Percentiles rank a stretch among this genome's conserved stretches.
These are phyloP conservation scores for Crithidia mellificae DNA, from an alignment of 208 protist genomes.

Conservation along the genomic window DNA sequence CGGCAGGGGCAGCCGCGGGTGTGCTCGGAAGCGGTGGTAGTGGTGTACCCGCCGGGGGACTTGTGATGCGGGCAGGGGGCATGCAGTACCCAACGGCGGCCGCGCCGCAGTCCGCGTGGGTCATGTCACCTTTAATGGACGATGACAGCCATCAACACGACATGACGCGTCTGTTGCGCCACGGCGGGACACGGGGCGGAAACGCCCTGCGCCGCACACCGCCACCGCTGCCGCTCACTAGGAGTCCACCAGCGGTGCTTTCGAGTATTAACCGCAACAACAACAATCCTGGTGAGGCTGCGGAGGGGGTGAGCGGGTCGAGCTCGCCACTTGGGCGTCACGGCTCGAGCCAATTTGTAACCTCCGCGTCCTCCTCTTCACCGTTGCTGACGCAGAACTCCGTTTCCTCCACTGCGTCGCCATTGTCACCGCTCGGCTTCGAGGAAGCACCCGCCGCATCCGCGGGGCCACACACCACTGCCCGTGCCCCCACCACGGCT, in stretches of 20 bases:
- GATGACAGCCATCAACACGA: not conserved
- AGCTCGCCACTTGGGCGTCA: no score
- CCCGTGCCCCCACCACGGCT: no score
- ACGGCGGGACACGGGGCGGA: slow-evolving; percentile 7
- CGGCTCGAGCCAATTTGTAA: no score
- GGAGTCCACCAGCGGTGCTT: no score
- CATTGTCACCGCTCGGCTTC: not conserved
- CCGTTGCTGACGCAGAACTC: not conserved
- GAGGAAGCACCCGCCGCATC: not conserved
- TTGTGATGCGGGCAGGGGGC: not conserved
- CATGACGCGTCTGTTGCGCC: not conserved
- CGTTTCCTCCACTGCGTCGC: not conserved
- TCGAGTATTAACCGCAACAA: not conserved
- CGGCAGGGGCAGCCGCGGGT: not conserved
- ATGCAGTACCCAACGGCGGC: not conserved
- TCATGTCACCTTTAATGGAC: slow-evolving; percentile 23
- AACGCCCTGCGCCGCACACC: slow-evolving; percentile 15
- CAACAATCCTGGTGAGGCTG: no score
- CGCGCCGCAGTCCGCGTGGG: slow-evolving; percentile 5
- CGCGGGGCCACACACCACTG: no score
- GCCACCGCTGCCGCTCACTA: not conserved
- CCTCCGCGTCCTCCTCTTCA: no score
- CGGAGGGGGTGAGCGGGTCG: no score
- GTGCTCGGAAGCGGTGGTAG: no score
- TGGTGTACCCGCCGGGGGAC: no score